A percentile compares a stretch with the other conserved stretches of the same genome.
phyloP scores from a whole-genome alignment of 2,329 filamentous ascomycete species.

The Helicocarpus griseus region DNA sequence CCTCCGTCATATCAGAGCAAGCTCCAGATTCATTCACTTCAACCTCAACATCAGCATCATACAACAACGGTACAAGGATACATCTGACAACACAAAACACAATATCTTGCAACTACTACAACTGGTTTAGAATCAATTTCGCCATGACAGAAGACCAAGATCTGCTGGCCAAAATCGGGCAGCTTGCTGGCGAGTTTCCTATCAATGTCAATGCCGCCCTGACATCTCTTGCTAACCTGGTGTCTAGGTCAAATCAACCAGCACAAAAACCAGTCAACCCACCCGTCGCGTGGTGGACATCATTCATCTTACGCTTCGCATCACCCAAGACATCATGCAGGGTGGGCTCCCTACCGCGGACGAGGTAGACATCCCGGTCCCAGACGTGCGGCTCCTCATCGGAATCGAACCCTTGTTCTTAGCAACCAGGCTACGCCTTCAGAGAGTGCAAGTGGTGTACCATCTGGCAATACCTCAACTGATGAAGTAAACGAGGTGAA shows the following conservation, averaged over 20 bases:
- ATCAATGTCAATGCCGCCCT: constrained; percentile 20
- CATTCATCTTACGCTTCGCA: constrained; percentile 18
- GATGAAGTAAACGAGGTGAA: constrained; percentile 22
- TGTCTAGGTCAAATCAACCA: constrained; percentile 65
- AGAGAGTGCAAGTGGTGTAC: constrained; percentile 15
- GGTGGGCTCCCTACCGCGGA: constrained; percentile 36
- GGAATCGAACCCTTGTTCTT: constrained; percentile 56
- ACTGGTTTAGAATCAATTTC: not conserved
- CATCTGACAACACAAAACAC: not conserved
- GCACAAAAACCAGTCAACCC: constrained; percentile 52
- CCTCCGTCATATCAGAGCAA: not conserved
- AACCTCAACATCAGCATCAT: not conserved
- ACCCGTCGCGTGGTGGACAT: constrained; percentile 15
- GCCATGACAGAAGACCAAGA: constrained; percentile 46
- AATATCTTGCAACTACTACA: not conserved
- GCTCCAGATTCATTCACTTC: not conserved
- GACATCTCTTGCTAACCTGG: constrained; percentile 13
- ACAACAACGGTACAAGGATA: too few species aligned
- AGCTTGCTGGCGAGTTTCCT: constrained; percentile 43
- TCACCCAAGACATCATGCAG: constrained; percentile 15
- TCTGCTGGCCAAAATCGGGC: constrained; percentile 46
- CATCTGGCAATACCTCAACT: constrained; percentile 19
- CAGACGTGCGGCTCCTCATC: constrained; percentile 35
- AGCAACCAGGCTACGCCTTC: constrained; percentile 36
- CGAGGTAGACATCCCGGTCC: constrained; percentile 29